phyloP scores from a whole-genome alignment of 169 alveolate species.

The Babesia bovis region DNA sequence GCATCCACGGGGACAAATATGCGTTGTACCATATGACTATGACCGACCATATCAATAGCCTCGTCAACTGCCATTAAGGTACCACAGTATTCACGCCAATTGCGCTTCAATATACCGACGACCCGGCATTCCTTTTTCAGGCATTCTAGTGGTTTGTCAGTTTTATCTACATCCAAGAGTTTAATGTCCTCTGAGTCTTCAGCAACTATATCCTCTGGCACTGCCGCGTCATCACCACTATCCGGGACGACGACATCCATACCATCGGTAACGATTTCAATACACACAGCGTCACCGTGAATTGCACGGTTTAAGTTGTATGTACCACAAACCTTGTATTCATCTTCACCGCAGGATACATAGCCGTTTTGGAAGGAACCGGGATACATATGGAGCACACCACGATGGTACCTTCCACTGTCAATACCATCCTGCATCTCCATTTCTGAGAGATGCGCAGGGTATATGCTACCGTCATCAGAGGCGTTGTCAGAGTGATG shows the following conservation, averaged over 20 bases:
- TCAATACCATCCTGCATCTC: conserved; percentile 76
- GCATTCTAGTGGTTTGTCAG: conserved; percentile 33
- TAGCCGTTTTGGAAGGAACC: conserved; percentile 78
- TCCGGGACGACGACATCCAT: conserved; percentile 61
- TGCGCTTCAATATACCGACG: conserved; percentile 88
- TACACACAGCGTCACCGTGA: conserved; percentile 96
- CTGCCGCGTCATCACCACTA: conserved; percentile 31
- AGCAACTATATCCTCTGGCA: conserved; percentile 41
- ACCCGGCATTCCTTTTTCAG: conserved; percentile 83
- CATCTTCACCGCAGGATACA: conserved; percentile 77
- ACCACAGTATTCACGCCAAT: conserved; percentile 92
- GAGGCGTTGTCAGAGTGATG: background rate
- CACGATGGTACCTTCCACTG: conserved; percentile 84
- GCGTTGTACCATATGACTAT: conserved; percentile 66
- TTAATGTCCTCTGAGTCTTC: conserved; percentile 33
- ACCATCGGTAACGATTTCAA: conserved; percentile 80
- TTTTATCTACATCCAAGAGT: conserved; percentile 23
- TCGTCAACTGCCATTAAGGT: conserved; percentile 77
- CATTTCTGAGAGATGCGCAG: conserved; percentile 48
- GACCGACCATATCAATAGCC: conserved; percentile 48
- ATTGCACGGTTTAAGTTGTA: conserved; percentile 93
- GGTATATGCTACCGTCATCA: conserved; percentile 21
- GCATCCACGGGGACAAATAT: conserved; percentile 89
- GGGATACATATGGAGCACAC: conserved; percentile 82
- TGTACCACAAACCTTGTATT: conserved; percentile 81